Evolutionary conservation across 2,329 filamentous ascomycete genomes (phyloP).

Genomic region (Ophiostoma novo-ulmi): DNA sequence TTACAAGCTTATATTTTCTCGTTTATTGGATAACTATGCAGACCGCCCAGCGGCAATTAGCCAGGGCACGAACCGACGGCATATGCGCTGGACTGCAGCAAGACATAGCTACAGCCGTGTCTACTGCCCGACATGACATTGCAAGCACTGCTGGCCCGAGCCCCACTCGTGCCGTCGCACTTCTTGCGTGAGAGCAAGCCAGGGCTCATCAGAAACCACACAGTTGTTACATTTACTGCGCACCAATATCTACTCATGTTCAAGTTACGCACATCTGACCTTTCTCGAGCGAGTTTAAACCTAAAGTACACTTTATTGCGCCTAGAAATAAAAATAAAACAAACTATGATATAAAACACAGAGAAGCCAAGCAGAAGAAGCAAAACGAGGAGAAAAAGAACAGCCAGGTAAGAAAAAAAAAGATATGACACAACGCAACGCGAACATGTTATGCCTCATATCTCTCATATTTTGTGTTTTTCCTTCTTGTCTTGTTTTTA

Average conservation of each 20-base stretch:
- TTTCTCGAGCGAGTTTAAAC: neutral
- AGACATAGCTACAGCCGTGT: neutral
- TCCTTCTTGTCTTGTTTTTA: neutral
- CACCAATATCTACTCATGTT: neutral
- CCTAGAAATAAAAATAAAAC: slow-evolving; percentile 14
- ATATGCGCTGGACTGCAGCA: neutral
- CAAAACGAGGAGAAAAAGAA: neutral
- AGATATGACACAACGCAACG: neutral
- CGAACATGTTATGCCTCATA: neutral
- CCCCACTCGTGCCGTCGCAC: neutral
- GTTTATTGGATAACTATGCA: neutral
- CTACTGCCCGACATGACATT: neutral
- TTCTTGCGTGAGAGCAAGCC: neutral
- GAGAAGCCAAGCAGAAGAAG: slow-evolving; percentile 3
- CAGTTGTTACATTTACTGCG: too few species aligned
- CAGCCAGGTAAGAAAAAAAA: neutral
- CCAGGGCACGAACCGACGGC: neutral
- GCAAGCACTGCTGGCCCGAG: neutral
- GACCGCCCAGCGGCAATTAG: neutral
- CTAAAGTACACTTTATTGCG: slow-evolving; percentile 22
- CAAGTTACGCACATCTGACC: neutral
- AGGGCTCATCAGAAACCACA: neutral
- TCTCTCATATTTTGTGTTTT: neutral
- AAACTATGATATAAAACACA: slow-evolving; percentile 15
- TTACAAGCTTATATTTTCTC: neutral